Conservation (phyloP, 2,329 filamentous ascomycete genomes). For the Fusarium dimerum region DNA sequence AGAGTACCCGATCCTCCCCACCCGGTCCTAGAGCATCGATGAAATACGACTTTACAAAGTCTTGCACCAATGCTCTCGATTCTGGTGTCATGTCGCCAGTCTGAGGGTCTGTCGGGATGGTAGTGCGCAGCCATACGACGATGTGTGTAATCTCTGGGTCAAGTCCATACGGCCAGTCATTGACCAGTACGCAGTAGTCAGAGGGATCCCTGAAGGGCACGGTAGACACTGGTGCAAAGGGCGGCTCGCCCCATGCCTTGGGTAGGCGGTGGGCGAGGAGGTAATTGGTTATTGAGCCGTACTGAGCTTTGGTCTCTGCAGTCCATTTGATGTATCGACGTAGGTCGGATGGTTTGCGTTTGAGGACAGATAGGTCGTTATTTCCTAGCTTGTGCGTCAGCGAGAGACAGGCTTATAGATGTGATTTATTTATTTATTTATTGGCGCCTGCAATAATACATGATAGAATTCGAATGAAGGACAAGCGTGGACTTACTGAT, state of each 20-base stretch:
- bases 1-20: slow-evolving; percentile 61
- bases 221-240: slow-evolving; percentile 53
- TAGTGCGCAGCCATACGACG: slow-evolving; percentile 88
- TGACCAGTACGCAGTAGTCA: slow-evolving; percentile 72
- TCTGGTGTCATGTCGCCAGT: slow-evolving; percentile 73
- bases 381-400: slow-evolving; percentile 37
- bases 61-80: slow-evolving; percentile 63
- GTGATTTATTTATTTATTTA: not conserved
- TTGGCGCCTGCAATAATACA: not conserved
- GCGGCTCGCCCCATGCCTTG: slow-evolving; percentile 62
- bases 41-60: slow-evolving; percentile 73
- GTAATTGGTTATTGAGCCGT: slow-evolving; percentile 80
- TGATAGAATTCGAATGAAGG: not conserved
- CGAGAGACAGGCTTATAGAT: not conserved
- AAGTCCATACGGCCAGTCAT: slow-evolving; percentile 94
- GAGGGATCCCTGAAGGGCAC: slow-evolving; percentile 54
- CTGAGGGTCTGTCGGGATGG: slow-evolving; percentile 68
- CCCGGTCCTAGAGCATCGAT: slow-evolving; percentile 53
- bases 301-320: slow-evolving; percentile 65
- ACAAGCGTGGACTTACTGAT: slow-evolving; percentile 51
- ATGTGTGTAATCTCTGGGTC: slow-evolving; percentile 70
- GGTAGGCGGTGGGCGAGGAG: slow-evolving; percentile 72
- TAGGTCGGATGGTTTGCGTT: slow-evolving; percentile 78
- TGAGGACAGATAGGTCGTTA: slow-evolving; percentile 72
- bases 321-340: slow-evolving; percentile 80